Conservation (phyloP, 345 rosid genomes). For the Gossypium bickii region DNA sequence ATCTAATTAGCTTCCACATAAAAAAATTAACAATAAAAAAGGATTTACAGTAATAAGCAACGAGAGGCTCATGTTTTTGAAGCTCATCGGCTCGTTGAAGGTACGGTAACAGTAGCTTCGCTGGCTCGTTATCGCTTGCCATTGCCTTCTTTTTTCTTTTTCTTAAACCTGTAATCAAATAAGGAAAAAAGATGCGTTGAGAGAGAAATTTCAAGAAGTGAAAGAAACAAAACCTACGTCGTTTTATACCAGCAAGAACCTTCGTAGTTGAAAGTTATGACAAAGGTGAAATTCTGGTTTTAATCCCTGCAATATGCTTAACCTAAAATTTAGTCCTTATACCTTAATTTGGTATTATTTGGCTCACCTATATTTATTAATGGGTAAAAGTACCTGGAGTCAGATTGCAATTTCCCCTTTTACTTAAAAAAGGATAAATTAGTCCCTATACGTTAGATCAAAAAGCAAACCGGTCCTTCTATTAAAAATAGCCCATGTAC, state of each 20-base stretch:
- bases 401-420: no score
- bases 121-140: conserved; percentile 81
- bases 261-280: neutral
- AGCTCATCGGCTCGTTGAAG: conserved; percentile 96
- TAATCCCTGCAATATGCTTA: no score
- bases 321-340: no score
- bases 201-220: neutral
- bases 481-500: no score
- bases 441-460: no score
- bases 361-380: no score
- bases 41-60: conserved; percentile 75
- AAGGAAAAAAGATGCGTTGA: neutral
- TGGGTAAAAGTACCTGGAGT: no score
- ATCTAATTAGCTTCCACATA: neutral
- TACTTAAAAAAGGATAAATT: no score
- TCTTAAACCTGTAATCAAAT: neutral
- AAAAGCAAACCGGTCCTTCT: rapidly evolving
- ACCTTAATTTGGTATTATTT: no score
- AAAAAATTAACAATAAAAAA: neutral
- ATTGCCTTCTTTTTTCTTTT: conserved; percentile 22
- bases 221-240: neutral
- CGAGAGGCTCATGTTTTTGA: conserved; percentile 93
- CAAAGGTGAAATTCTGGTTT: neutral
- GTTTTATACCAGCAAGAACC: neutral
- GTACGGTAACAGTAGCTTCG: conserved; percentile 77